Base-by-base conservation (phyloP, 2,329 filamentous ascomycete species). In the Talaromyces rugulosus region DNA sequence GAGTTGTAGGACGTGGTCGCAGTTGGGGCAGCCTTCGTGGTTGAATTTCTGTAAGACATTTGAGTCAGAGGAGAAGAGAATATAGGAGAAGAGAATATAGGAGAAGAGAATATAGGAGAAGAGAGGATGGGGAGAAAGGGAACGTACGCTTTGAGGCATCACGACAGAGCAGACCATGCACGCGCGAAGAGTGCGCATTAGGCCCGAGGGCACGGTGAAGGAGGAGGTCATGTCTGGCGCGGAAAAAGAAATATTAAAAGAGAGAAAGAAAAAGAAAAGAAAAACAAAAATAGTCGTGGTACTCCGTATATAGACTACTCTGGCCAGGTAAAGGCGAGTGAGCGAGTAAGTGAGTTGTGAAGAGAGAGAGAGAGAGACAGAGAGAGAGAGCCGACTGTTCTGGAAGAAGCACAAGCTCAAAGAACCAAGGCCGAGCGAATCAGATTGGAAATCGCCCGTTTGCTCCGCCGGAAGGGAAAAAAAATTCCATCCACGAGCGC, bases 131-230 rank as follows among this genome's bases (percentile, higher is more conserved):
- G 57, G 59, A 56, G 34, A 61, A 56, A 62, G 62, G 33, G 65
- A 63, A 34, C 61, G 58, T 81, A 92, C 90, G 67, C 83, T 83
- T 72, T 89, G 87, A 64, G 90, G 89, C 82, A 94, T 92, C 67
- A 98, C 91, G 74, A 98, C 90, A 60, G 92, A 94, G 86, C 95
- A 99, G 69, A 98, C 92, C 92, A 99, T 97, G 83, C 95, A 99
- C 72, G 95, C 95, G 78, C 95, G 93, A 68, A 96, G 85, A 75
- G 91, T 88, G 78, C 93, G 91, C 80, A 89, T 87, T 78, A 95
- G 90, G 74, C 82, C 84, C 6, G 90, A 84, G 16, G 89, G 80
- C 65, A 92, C 88, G 75, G 87, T 92, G 75, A 87, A 89, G 61
- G 82, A 80, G 11, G 62, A 80, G 11, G 62, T 60, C 74, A 77